These are phyloP conservation scores for Trichoderma oligosporum DNA, from an alignment of 2,329 filamentous ascomycete genomes.

Conservation along the genomic window DNA sequence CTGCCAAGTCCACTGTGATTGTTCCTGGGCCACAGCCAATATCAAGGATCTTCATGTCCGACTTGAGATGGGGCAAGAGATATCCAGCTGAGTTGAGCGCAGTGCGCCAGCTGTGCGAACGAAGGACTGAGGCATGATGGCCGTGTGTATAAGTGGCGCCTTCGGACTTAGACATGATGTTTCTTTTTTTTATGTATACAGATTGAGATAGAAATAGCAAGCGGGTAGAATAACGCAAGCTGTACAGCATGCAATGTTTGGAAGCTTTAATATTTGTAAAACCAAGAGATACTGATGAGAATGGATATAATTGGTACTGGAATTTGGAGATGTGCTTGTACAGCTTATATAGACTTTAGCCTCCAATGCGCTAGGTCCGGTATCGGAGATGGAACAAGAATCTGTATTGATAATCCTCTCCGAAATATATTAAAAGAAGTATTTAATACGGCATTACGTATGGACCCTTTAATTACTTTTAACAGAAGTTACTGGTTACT, in stretches of 20 bases:
- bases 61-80: constrained; percentile 39
- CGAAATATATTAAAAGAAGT: not conserved
- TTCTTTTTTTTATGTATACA: not conserved
- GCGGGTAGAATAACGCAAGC: not conserved
- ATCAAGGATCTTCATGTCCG: constrained; percentile 41
- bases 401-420: not conserved
- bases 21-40: constrained; percentile 48
- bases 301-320: not conserved
- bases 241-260: not conserved
- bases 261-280: not conserved
- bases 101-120: constrained; percentile 40
- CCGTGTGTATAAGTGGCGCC: constrained; percentile 36
- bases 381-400: constrained; percentile 9
- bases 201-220: not conserved
- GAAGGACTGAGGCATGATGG: constrained; percentile 37
- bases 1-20: constrained; percentile 41
- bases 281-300: not conserved
- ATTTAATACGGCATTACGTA: not conserved
- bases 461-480: not conserved
- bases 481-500: not conserved
- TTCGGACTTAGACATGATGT: constrained; percentile 13
- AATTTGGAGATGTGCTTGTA: constrained; percentile 5
- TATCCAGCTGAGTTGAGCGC: constrained; percentile 41
- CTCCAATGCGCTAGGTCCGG: not conserved
- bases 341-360: not conserved